Percentiles rank a stretch among this genome's conserved stretches.
Evolutionary conservation across 2,329 filamentous ascomycete species (phyloP).

Genomic region (Xylaria sp.): DNA sequence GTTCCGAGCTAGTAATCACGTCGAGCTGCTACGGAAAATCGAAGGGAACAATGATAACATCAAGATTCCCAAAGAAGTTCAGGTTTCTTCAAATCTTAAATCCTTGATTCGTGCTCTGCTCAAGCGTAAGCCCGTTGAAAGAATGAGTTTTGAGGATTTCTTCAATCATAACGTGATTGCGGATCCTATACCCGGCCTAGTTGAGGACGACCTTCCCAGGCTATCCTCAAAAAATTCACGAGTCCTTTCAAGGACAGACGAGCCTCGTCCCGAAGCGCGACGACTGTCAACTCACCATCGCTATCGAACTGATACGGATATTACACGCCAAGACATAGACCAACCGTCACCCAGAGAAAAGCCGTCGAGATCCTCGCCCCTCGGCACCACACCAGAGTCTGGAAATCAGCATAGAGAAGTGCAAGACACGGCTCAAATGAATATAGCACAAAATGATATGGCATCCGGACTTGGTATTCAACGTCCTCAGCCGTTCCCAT

Average conservation of each 20-base stretch:
- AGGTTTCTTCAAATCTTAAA: slow-evolving; percentile 81
- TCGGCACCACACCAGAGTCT: slow-evolving; percentile 56
- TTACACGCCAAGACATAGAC: slow-evolving; percentile 50
- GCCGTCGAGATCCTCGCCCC: slow-evolving; percentile 56
- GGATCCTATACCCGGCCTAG: slow-evolving; percentile 80
- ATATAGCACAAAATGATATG: slow-evolving; percentile 59
- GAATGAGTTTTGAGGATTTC: slow-evolving; percentile 87
- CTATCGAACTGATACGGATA: slow-evolving; percentile 54
- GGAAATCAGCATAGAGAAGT: slow-evolving; percentile 49
- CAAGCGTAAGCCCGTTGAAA: slow-evolving; percentile 85
- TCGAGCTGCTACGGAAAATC: slow-evolving; percentile 91
- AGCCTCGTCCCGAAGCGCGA: slow-evolving; percentile 48
- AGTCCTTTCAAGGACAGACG: slow-evolving; percentile 49
- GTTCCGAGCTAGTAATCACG: slow-evolving; percentile 92
- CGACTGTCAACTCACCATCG: slow-evolving; percentile 55
- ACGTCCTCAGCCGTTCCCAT: slow-evolving; percentile 59
- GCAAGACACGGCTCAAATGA: slow-evolving; percentile 41
- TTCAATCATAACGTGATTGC: slow-evolving; percentile 80
- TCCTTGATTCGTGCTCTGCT: slow-evolving; percentile 81
- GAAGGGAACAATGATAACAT: slow-evolving; percentile 89
- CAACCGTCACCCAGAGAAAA: slow-evolving; percentile 57
- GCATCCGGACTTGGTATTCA: slow-evolving; percentile 65
- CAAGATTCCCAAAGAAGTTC: slow-evolving; percentile 78
- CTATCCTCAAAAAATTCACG: slow-evolving; percentile 51
- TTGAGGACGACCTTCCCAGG: slow-evolving; percentile 76